These are phyloP conservation scores for Coniochaeta sp. DNA, from an alignment of 2,329 filamentous ascomycete genomes.

Conservation along the genomic window DNA sequence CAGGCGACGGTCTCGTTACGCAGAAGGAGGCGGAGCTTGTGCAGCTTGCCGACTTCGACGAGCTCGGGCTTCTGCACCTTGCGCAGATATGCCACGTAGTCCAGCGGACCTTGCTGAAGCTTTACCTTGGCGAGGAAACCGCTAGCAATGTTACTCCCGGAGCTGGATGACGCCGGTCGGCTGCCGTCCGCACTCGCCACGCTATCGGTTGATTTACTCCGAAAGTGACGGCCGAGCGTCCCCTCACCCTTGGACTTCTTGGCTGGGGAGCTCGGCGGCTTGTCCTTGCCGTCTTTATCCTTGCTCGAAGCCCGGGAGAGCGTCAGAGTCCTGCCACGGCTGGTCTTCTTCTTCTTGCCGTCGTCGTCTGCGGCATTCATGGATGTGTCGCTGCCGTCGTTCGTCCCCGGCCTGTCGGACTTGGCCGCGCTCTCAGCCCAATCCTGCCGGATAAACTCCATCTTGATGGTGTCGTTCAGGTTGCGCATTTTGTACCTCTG, in stretches of 20 bases:
- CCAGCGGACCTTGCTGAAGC: slow-evolving; percentile 61
- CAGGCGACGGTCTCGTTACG: slow-evolving; percentile 93
- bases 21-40: slow-evolving; percentile 82
- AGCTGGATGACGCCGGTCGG: slow-evolving; percentile 38
- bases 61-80: slow-evolving; percentile 74
- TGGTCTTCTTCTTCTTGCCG: slow-evolving; percentile 44
- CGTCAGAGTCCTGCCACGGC: slow-evolving; percentile 71
- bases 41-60: slow-evolving; percentile 89
- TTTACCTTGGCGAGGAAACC: slow-evolving; percentile 62
- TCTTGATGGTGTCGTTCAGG: slow-evolving; percentile 82
- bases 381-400: slow-evolving; percentile 34
- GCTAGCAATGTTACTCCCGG: slow-evolving; percentile 25
- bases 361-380: slow-evolving; percentile 21
- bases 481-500: slow-evolving; percentile 93
- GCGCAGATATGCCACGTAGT: slow-evolving; percentile 80
- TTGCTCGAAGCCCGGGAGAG: slow-evolving; percentile 47
- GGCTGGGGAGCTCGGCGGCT: slow-evolving; percentile 57
- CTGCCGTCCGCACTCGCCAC: slow-evolving; percentile 42
- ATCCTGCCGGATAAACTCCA: slow-evolving; percentile 89
- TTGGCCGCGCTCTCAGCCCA: slow-evolving; percentile 59
- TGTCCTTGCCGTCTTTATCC: slow-evolving; percentile 30
- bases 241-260: slow-evolving; percentile 61
- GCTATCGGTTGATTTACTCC: slow-evolving; percentile 67
- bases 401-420: slow-evolving; percentile 33
- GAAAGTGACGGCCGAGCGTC: slow-evolving; percentile 54